phyloP scores from a whole-genome alignment of 306 rosid genomes.

The Pyrus betulifolia region DNA sequence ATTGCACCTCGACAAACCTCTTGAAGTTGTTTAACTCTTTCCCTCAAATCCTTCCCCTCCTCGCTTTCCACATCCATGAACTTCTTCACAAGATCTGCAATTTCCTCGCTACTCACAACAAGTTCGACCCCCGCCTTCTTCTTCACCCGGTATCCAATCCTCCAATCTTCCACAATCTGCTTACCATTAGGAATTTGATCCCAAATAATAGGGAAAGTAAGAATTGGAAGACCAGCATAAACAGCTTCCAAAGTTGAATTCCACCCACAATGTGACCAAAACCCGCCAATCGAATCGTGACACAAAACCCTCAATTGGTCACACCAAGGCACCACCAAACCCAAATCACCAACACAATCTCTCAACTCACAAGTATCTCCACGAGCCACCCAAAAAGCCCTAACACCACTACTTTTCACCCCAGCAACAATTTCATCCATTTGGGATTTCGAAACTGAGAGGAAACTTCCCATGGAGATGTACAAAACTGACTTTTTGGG shows the following conservation, averaged over 20 bases:
- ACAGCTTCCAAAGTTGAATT: constrained; percentile 41
- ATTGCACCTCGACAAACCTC: constrained; percentile 15
- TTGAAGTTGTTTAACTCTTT: constrained; percentile 10
- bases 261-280: constrained; percentile 56
- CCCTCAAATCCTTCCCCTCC: constrained; percentile 11
- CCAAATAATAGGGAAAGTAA: constrained; percentile 24
- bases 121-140: background rate
- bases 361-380: constrained; percentile 15
- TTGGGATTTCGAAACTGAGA: constrained; percentile 27
- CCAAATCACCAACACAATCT: constrained; percentile 17
- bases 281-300: constrained; percentile 37
- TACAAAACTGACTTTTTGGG: constrained; percentile 32
- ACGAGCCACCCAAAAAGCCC: constrained; percentile 24
- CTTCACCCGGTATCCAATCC: constrained; percentile 31
- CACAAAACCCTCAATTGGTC: constrained; percentile 40
- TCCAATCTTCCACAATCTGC: constrained; percentile 40
- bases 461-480: constrained; percentile 40
- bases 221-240: constrained; percentile 32
- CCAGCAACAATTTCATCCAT: constrained; percentile 29
- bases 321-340: constrained; percentile 40
- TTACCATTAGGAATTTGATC: constrained; percentile 39
- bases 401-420: constrained; percentile 14
- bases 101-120: constrained; percentile 24
- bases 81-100: constrained; percentile 8
- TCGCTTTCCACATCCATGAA: constrained; percentile 27